Percentiles rank a stretch among this genome's conserved stretches.
phyloP scores from a whole-genome alignment of 2,329 filamentous ascomycete species.

The Neonectria coccinea region DNA sequence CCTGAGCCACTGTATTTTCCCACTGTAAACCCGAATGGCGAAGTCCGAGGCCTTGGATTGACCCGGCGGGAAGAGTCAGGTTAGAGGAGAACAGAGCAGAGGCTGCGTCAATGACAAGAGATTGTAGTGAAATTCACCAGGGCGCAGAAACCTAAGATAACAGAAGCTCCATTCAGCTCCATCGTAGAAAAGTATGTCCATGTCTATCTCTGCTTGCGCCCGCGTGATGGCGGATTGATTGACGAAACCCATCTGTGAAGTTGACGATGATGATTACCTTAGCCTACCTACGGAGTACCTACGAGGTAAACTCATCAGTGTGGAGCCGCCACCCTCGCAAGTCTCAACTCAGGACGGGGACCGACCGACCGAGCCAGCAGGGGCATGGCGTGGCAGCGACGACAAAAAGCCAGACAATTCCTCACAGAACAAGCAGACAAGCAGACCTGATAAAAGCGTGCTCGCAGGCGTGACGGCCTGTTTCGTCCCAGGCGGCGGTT shows the following conservation, averaged over 20 bases:
- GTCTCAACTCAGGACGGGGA: slow-evolving; percentile 23
- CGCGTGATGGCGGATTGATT: slow-evolving; percentile 18
- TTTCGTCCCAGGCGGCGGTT: slow-evolving; percentile 63
- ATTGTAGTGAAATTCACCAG: not conserved
- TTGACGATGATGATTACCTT: slow-evolving; percentile 22
- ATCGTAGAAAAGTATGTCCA: not conserved
- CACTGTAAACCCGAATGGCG: slow-evolving; percentile 11
- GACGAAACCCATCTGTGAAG: slow-evolving; percentile 3
- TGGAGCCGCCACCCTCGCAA: slow-evolving; percentile 2
- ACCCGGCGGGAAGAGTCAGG: not conserved
- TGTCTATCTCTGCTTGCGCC: slow-evolving; percentile 14
- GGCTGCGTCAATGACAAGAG: not conserved
- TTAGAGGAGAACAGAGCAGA: no score
- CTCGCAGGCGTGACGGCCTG: slow-evolving; percentile 40
- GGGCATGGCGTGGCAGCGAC: slow-evolving; percentile 14
- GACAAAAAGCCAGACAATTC: not conserved
- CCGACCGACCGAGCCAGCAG: slow-evolving; percentile 21
- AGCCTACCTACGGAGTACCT: not conserved
- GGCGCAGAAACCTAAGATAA: not conserved
- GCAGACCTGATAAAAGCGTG: slow-evolving; percentile 28
- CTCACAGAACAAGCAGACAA: not conserved
- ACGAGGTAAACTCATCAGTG: not conserved
- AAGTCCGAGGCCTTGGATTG: not conserved
- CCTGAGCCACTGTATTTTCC: slow-evolving; percentile 14
- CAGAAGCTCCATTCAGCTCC: not conserved